Percentiles rank a stretch among this genome's conserved stretches.
Evolutionary conservation across 225 moss, liverwort and hornwort genomes (phyloP).

Genomic region (Pseudoscleropodium purum): DNA sequence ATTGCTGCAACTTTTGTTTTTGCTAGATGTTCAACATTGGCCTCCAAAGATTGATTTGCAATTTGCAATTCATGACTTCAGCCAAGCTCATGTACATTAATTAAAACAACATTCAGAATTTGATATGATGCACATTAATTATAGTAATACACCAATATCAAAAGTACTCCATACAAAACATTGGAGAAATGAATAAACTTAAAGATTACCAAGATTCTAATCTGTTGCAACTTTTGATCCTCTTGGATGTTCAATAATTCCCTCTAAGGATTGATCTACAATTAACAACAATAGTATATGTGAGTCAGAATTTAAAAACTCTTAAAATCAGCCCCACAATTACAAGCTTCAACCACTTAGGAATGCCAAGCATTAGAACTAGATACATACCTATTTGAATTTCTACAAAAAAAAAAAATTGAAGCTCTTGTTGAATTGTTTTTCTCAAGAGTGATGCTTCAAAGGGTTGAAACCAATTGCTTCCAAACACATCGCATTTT

Average conservation of each 20-base stretch:
- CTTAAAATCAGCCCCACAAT: not conserved
- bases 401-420: no score
- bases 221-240: fast-evolving
- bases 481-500: no score
- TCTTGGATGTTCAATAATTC: not conserved
- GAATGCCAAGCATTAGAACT: not conserved
- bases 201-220: not conserved
- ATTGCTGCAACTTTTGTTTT: fast-evolving
- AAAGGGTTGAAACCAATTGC: no score
- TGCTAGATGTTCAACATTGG: no score
- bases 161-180: not conserved
- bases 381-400: no score
- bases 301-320: not conserved
- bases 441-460: no score
- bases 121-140: not conserved
- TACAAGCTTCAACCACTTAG: not conserved
- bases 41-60: no score
- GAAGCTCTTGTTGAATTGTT: no score
- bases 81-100: not conserved
- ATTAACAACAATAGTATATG: not conserved
- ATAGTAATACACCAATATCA: no score
- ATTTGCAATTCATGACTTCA: not conserved
- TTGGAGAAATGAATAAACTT: no score
- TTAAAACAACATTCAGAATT: not conserved
- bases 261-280: not conserved